phyloP scores from a whole-genome alignment of 345 rosid species.

The Corchorus olitorius region DNA sequence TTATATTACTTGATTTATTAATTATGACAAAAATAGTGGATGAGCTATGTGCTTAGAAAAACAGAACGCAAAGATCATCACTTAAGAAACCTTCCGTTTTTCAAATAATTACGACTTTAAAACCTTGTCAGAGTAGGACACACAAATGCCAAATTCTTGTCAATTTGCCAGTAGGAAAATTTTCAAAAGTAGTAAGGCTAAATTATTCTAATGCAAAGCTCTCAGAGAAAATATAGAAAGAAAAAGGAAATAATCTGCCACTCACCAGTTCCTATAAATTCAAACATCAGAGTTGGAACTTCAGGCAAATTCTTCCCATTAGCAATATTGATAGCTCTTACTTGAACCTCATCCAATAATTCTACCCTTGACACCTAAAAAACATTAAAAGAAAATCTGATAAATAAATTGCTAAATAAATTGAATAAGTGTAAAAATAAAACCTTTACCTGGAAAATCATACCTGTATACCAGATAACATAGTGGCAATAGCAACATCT shows the following conservation, averaged over 20 bases:
- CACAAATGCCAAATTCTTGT: slow-evolving; percentile 2
- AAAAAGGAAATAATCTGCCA: slow-evolving; percentile 6
- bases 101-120: not conserved
- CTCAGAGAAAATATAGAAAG: not conserved
- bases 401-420: slow-evolving; percentile 16
- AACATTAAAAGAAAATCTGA: slow-evolving; percentile 21
- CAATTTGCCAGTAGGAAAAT: not conserved
- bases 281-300: slow-evolving; percentile 91
- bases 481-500: slow-evolving; percentile 88
- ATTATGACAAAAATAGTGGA: not conserved
- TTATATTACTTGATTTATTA: not conserved
- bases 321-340: slow-evolving; percentile 83
- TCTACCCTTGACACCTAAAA: slow-evolving; percentile 86
- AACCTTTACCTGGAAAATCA: slow-evolving; percentile 21
- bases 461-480: slow-evolving; percentile 91
- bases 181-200: not conserved
- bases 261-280: slow-evolving; percentile 87
- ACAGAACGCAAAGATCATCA: not conserved
- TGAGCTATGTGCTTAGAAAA: not conserved
- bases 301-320: slow-evolving; percentile 80
- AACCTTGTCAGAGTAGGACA: not conserved
- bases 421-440: not conserved
- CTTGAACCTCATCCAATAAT: slow-evolving; percentile 85
- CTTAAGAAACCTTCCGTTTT: not conserved
- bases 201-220: not conserved